Conservation (phyloP, 495 filamentous ascomycete genomes). For the Tuber indicum region DNA sequence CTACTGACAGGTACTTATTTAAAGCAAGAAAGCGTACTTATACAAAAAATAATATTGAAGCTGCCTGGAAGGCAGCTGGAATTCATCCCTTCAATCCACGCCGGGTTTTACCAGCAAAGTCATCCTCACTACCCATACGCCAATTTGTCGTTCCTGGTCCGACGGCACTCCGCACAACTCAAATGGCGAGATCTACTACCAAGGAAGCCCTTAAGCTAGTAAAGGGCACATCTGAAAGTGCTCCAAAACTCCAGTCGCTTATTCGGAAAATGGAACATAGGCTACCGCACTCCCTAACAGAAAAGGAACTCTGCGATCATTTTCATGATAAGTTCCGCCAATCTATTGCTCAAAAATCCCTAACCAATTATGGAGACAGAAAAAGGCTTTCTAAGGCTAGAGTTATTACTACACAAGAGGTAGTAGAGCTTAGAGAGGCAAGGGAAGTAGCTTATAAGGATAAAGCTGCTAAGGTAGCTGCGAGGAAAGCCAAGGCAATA, state of each 20-base stretch:
- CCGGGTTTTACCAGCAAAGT: neutral
- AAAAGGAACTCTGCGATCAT: no score
- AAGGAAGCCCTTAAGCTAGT: slow-evolving; percentile 7
- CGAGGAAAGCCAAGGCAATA: no score
- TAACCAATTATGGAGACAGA: no score
- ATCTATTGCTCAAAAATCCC: no score
- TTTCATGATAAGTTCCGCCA: no score
- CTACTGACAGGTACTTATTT: slow-evolving; percentile 6
- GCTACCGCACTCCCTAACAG: neutral
- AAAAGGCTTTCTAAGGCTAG: no score
- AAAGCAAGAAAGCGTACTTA: neutral
- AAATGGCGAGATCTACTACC: slow-evolving; percentile 9
- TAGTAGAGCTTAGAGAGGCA: neutral
- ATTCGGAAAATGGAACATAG: slow-evolving; percentile 4
- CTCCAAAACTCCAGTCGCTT: neutral
- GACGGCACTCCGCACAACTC: neutral
- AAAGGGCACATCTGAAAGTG: neutral
- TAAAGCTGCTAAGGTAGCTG: no score
- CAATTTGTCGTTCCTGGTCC: neutral
- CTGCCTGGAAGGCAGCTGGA: neutral
- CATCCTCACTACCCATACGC: neutral
- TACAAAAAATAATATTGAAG: slow-evolving; percentile 9
- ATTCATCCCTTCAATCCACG: slow-evolving; percentile 5
- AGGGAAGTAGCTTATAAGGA: neutral
- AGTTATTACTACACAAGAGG: no score